These are phyloP conservation scores for Candida pseudoviswanathii DNA, from an alignment of 1,139 yeast species.

Conservation along the genomic window DNA sequence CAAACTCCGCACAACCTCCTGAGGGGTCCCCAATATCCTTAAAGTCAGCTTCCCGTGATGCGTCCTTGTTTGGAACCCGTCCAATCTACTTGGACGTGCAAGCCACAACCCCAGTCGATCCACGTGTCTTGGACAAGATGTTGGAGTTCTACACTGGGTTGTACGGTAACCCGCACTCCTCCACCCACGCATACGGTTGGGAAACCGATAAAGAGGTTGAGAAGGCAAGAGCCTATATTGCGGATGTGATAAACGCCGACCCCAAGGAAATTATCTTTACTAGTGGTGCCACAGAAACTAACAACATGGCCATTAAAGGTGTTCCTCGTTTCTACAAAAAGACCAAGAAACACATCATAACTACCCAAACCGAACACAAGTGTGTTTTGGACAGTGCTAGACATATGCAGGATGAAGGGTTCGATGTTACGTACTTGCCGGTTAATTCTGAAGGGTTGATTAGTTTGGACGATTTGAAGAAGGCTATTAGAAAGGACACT, in stretches of 20 bases:
- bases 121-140: conserved; percentile 94
- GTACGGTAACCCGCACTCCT: conserved; percentile 96
- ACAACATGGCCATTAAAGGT: conserved; percentile 93
- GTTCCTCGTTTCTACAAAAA: conserved; percentile 90
- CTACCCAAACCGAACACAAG: conserved; percentile 96
- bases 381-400: conserved; percentile 97
- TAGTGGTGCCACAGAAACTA: conserved; percentile 97
- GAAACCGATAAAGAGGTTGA: conserved; percentile 95
- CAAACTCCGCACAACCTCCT: conserved; percentile 35
- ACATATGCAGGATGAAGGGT: conserved; percentile 94
- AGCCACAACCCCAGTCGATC: conserved; percentile 98
- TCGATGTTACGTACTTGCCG: conserved; percentile 90
- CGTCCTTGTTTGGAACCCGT: conserved; percentile 60
- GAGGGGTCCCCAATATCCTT: conserved; percentile 47
- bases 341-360: conserved; percentile 90
- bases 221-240: conserved; percentile 78
- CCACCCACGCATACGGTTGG: conserved; percentile 99
- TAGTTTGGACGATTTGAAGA: conserved; percentile 72
- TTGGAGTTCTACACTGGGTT: conserved; percentile 87
- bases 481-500: conserved; percentile 89
- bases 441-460: conserved; percentile 82
- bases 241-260: conserved; percentile 85
- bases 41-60: conserved; percentile 49
- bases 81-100: conserved; percentile 95
- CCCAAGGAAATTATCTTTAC: conserved; percentile 97